phyloP scores from a whole-genome alignment of 139 green algal genomes.

The Edaphochlamys debaryana region DNA sequence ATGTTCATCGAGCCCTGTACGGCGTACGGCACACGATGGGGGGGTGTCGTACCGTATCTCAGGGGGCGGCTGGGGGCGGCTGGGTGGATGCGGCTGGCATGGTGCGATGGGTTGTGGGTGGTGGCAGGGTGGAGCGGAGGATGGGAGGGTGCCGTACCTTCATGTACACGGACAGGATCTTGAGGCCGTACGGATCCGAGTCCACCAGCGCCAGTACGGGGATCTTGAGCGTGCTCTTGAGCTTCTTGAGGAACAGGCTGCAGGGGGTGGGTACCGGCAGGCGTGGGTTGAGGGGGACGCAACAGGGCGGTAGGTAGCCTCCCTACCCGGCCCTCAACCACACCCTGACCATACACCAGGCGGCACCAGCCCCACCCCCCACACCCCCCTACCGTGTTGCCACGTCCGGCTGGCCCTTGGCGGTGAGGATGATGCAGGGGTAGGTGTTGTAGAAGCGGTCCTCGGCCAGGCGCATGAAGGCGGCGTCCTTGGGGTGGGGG shows the following conservation, averaged over 20 bases:
- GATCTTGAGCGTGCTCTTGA: constrained; percentile 88
- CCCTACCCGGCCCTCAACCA: too few relatives aligned
- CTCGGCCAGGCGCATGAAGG: constrained; percentile 96
- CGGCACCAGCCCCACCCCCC: too few relatives aligned
- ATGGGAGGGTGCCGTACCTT: constrained; percentile 55
- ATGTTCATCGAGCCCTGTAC: constrained; percentile 69
- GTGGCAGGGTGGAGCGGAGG: not conserved
- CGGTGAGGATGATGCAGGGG: constrained; percentile 98
- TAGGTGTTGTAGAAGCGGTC: constrained; percentile 97
- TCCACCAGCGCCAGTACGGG: constrained; percentile 96
- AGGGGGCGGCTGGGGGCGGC: too few relatives aligned
- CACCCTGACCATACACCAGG: too few relatives aligned
- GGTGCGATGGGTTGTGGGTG: not conserved
- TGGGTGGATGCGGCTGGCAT: too few relatives aligned
- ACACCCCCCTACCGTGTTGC: constrained; percentile 78
- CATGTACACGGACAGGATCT: constrained; percentile 98
- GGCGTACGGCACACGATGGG: too few relatives aligned
- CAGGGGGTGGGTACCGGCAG: not conserved
- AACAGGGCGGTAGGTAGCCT: too few relatives aligned
- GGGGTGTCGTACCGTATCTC: too few relatives aligned
- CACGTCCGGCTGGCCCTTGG: constrained; percentile 98
- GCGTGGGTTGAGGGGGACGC: not conserved
- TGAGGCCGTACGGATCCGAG: constrained; percentile 95
- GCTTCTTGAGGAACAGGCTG: constrained; percentile 90
- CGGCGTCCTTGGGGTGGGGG: too few relatives aligned